Evolutionary conservation across 345 rosid genomes (phyloP).

Genomic region (Viola odorata): DNA sequence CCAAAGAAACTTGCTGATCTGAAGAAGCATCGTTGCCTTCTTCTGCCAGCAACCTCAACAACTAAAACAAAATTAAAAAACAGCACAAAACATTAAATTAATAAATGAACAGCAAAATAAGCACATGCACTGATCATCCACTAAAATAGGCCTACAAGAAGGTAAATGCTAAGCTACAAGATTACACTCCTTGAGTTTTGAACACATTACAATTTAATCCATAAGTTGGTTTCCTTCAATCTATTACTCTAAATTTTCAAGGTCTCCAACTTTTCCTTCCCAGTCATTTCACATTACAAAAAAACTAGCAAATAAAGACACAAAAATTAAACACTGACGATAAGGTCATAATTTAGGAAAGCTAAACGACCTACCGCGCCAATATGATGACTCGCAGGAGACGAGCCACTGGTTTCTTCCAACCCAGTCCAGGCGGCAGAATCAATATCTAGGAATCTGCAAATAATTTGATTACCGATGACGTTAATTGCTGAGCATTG

Average conservation of each 20-base stretch:
- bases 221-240: too few relatives aligned
- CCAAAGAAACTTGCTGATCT: conserved; percentile 60
- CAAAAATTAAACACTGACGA: not conserved
- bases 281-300: too few relatives aligned
- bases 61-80: conserved; percentile 28
- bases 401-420: conserved; percentile 76
- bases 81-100: not conserved
- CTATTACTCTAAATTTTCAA: too few relatives aligned
- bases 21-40: conserved; percentile 47
- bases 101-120: not conserved
- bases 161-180: not conserved
- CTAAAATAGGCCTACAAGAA: not conserved
- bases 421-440: conserved; percentile 77
- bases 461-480: conserved; percentile 1
- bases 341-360: not conserved
- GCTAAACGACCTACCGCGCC: conserved; percentile 62
- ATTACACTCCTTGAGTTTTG: too few relatives aligned
- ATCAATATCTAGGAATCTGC: conserved; percentile 67
- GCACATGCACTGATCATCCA: not conserved
- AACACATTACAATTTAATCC: too few relatives aligned
- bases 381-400: conserved; percentile 70
- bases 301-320: not conserved
- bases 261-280: too few relatives aligned
- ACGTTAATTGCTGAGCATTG: not conserved
- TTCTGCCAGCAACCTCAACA: conserved; percentile 74